Evolutionary conservation across 176 grass and related monocot species (phyloP), one percentile per base, ranked within the genome.

Genomic region (Pontederia crassipes): DNA sequence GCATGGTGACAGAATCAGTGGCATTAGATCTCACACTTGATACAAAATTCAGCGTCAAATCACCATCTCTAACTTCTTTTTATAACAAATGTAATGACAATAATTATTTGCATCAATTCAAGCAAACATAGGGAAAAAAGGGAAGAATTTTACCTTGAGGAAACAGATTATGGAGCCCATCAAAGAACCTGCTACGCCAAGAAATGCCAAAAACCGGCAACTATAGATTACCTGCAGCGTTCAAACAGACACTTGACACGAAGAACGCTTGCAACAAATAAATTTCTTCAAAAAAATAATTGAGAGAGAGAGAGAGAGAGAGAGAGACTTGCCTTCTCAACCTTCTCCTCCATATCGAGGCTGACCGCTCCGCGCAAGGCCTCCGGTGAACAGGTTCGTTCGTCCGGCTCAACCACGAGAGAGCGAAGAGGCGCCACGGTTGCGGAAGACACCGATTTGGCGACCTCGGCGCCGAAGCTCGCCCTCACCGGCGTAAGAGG

Each of bases 151-250:
- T 40, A 40, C 32, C 51, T 65, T 65, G 62, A 65, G 17, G 28
- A 65, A 65, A 28, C 62, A 65, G 48, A 65, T 65, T 50, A 65
- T 1, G 46, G 62, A 65, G 27, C 62, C 62, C 62, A 65, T 51
- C 48, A 65, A 48, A 49, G 62, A 65, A 27, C 62, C 62, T 20
- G 62, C 62, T 18, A 65, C 62, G 4, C 47, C 62, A 1, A 65
- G 62, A 40, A 65, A 65, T 48, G 62, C 47, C 12, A 65, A 65
- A 15, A 65, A 52, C 10, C 62, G 62, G 46, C 62, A 65, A 46
- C 24, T 49, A 28, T 65, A 65, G 9, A 65, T 65, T 11, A 52
- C 20, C 62, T 65, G 62, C 62, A 65, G 28, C 51, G 8, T 40
- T 40, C 32, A 27, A 28, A 14, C 13, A 50, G 12, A 16, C 12